Percentiles rank a stretch among this genome's conserved stretches.
These are phyloP conservation scores for Hagleromyces aurorensis DNA, from an alignment of 805 yeast genomes.

Conservation along the genomic window DNA sequence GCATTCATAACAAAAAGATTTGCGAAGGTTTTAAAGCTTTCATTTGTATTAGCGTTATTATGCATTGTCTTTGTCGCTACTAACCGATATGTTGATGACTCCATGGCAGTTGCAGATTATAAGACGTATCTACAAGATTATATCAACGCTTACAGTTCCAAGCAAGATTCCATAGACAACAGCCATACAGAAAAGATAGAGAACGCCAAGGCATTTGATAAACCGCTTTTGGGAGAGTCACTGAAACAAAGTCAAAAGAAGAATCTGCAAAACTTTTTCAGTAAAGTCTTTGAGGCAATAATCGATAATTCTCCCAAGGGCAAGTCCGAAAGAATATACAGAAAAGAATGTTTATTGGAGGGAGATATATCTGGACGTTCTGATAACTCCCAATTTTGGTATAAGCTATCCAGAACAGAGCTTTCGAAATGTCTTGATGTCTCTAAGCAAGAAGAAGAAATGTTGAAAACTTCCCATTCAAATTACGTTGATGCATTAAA, in stretches of 20 bases:
- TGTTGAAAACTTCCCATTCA: constrained; percentile 16
- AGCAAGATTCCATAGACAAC: constrained; percentile 1
- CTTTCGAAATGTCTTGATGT: constrained; percentile 22
- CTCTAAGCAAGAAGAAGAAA: constrained; percentile 10
- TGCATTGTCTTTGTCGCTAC: constrained; percentile 11
- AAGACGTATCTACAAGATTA: constrained; percentile 11
- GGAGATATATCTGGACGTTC: constrained; percentile 22
- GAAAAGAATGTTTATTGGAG: constrained; percentile 12
- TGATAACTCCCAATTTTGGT: constrained; percentile 17
- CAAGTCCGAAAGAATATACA: constrained; percentile 14
- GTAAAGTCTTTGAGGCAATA: constrained; percentile 20
- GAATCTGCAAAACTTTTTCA: constrained; percentile 18
- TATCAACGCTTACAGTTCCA: constrained; percentile 1
- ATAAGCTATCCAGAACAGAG: constrained; percentile 14
- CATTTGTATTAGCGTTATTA: constrained; percentile 6
- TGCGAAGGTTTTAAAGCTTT: constrained; percentile 14
- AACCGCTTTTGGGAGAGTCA: not conserved
- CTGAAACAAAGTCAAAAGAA: constrained; percentile 1
- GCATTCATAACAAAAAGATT: constrained; percentile 14
- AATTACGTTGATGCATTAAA: constrained; percentile 12
- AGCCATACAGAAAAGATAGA: not conserved
- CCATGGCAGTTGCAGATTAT: constrained; percentile 15
- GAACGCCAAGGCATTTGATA: too few relatives aligned
- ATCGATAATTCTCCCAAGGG: constrained; percentile 22
- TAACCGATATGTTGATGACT: constrained; percentile 10